Evolutionary conservation across 257 asterid genomes (phyloP).

Genomic region (Penstemon newberryi): DNA sequence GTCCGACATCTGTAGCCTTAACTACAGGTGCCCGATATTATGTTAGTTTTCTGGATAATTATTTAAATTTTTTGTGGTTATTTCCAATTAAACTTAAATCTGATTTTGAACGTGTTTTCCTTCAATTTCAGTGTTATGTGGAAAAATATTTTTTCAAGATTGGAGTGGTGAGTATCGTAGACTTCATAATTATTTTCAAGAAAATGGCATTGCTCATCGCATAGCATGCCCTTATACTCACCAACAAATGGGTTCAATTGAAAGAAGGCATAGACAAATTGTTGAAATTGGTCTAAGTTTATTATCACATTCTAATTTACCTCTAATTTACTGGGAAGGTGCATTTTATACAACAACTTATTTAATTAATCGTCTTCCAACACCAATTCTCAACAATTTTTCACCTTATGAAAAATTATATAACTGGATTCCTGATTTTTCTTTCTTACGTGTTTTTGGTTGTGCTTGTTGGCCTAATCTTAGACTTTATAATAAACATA

Average conservation of each 20-base stretch:
- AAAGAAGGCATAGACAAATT: neutral
- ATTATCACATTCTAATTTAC: neutral
- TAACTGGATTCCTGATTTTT: neutral
- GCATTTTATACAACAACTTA: neutral
- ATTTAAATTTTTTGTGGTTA: neutral
- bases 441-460: conserved; percentile 6
- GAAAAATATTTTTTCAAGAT: neutral
- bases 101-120: neutral
- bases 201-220: neutral
- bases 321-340: neutral
- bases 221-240: neutral
- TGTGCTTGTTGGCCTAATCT: neutral
- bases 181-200: neutral
- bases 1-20: neutral
- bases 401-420: neutral
- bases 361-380: conserved; percentile 11
- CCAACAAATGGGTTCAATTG: conserved; percentile 5
- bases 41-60: conserved; percentile 8
- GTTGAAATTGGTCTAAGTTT: conserved; percentile 2
- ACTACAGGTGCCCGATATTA: neutral
- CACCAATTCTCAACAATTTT: neutral
- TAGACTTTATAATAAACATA: neutral
- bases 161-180: too few relatives aligned
- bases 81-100: neutral
- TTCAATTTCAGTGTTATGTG: neutral